Evolutionary conservation across 176 grass and related monocot species (phyloP).

Genomic region (Cenchrus fungigraminus): DNA sequence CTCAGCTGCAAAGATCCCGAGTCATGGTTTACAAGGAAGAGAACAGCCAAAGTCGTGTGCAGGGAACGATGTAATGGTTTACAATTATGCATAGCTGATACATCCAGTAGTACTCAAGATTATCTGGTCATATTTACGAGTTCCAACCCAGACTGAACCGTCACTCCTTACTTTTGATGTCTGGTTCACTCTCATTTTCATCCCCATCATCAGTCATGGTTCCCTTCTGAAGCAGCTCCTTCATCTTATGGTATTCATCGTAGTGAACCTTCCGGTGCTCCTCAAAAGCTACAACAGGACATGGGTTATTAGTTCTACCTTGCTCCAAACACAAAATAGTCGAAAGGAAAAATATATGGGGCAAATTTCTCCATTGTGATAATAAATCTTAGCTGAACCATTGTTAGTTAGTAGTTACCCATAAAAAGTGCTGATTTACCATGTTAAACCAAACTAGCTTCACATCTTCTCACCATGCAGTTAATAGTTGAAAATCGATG

Average conservation of each 20-base stretch:
- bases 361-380: neutral
- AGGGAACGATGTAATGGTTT: neutral
- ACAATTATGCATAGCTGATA: neutral
- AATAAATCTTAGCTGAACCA: neutral
- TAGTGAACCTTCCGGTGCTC: slow-evolving; percentile 81
- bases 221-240: slow-evolving; percentile 60
- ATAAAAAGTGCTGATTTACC: slow-evolving; percentile 15
- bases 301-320: slow-evolving; percentile 31
- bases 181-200: slow-evolving; percentile 32
- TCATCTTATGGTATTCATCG: slow-evolving; percentile 80
- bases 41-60: neutral
- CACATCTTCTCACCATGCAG: neutral
- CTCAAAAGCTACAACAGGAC: slow-evolving; percentile 56
- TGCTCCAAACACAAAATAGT: slow-evolving; percentile 19
- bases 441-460: neutral
- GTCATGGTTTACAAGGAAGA: neutral
- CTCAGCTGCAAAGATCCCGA: neutral
- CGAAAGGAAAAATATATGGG: neutral
- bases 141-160: neutral
- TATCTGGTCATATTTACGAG: neutral
- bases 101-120: neutral
- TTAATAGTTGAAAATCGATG: neutral
- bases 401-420: neutral
- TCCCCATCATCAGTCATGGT: slow-evolving; percentile 50
- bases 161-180: slow-evolving; percentile 14